A percentile compares a stretch with the other conserved stretches of the same genome.
Evolutionary conservation across 2,329 filamentous ascomycete species (phyloP).

Genomic region (Neonectria magnoliae): DNA sequence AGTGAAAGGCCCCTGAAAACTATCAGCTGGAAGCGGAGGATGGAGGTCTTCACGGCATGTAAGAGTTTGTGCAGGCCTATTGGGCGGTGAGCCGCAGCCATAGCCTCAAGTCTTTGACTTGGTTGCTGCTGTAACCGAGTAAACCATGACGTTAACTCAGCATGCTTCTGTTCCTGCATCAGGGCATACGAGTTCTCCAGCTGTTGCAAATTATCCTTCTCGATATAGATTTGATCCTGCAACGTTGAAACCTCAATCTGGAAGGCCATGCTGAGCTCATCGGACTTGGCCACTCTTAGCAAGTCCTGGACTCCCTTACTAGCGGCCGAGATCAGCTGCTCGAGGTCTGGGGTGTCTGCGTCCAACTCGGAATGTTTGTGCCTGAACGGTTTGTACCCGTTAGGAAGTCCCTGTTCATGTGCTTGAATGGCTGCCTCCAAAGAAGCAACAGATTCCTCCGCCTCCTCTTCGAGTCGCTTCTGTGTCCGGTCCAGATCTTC

Average conservation of each 20-base stretch:
- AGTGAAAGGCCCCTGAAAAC: not conserved
- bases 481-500: not conserved
- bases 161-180: slow-evolving; percentile 6
- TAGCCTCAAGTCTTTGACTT: not conserved
- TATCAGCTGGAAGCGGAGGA: slow-evolving; percentile 11
- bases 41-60: not conserved
- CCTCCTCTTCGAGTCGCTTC: slow-evolving; percentile 10
- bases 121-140: slow-evolving; percentile 4
- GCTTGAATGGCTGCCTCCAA: slow-evolving; percentile 6
- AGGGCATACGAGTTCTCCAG: not conserved
- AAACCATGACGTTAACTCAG: slow-evolving; percentile 14
- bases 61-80: slow-evolving; percentile 7
- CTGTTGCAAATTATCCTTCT: slow-evolving; percentile 9
- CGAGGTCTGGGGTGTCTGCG: not conserved
- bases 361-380: not conserved
- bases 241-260: too few relatives aligned
- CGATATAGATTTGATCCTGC: too few relatives aligned
- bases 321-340: not conserved
- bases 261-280: not conserved
- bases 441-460: not conserved
- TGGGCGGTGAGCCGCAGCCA: not conserved
- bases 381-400: not conserved
- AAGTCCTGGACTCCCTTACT: slow-evolving; percentile 6
- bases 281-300: not conserved
- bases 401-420: not conserved